phyloP scores from a whole-genome alignment of 257 asterid species.

The Paraleonurus japonicus region DNA sequence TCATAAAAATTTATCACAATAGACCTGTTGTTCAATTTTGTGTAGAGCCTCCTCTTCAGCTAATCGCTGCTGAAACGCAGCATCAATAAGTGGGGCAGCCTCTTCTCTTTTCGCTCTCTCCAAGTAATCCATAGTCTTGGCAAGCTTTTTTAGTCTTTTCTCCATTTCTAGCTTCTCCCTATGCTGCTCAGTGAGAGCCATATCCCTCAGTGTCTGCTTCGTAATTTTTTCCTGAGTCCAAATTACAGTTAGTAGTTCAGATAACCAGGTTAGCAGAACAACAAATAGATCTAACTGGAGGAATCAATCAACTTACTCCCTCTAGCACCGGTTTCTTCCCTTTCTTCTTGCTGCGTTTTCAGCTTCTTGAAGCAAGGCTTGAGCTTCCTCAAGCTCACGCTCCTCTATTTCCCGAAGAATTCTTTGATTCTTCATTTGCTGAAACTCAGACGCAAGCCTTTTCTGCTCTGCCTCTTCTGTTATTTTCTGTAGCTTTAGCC shows the following conservation, averaged over 20 bases:
- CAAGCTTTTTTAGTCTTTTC: constrained; percentile 71
- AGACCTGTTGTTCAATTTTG: constrained; percentile 75
- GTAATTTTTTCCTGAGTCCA: constrained; percentile 71
- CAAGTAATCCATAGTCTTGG: constrained; percentile 80
- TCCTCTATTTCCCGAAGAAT: constrained; percentile 88
- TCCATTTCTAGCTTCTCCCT: constrained; percentile 92
- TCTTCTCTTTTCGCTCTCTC: constrained; percentile 97
- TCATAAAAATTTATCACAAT: constrained; percentile 6
- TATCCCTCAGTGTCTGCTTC: constrained; percentile 63
- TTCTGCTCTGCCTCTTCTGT: constrained; percentile 37
- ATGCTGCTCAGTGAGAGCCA: constrained; percentile 69
- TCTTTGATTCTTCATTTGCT: constrained; percentile 75
- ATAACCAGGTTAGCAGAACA: neutral
- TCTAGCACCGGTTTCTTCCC: constrained; percentile 72
- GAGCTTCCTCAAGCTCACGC: constrained; percentile 82
- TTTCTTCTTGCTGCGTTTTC: constrained; percentile 52
- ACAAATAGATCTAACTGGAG: neutral
- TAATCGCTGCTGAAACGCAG: constrained; percentile 48
- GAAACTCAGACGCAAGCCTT: constrained; percentile 39
- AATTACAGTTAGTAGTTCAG: constrained; percentile 2
- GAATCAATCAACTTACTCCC: constrained; percentile 53
- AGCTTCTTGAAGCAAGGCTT: constrained; percentile 50
- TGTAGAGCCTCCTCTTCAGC: constrained; percentile 69
- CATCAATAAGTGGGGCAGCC: constrained; percentile 49
- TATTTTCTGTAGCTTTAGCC: constrained; percentile 67